Evolutionary conservation across 169 alveolate species (phyloP).

Genomic region (Babesia gibsoni): DNA sequence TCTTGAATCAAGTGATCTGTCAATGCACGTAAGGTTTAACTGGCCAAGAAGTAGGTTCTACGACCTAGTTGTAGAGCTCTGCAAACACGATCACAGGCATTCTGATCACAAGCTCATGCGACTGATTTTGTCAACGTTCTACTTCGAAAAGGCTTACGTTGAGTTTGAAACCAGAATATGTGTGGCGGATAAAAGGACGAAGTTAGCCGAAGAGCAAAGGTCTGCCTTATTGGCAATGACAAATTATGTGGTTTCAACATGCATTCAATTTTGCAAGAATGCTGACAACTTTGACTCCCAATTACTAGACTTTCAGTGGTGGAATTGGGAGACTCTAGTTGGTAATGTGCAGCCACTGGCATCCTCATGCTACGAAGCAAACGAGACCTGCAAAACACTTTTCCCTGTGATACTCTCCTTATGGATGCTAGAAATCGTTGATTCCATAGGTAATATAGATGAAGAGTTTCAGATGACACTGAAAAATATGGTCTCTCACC

Average conservation of each 20-base stretch:
- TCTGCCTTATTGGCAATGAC: not conserved
- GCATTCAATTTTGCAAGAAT: not conserved
- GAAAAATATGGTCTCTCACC: not conserved
- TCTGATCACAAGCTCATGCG: not conserved
- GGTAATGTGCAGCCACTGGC: slow-evolving; percentile 12
- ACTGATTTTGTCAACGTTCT: not conserved
- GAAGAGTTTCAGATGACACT: not conserved
- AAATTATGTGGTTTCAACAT: not conserved
- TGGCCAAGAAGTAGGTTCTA: not conserved
- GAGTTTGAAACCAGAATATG: not conserved
- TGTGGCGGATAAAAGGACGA: not conserved
- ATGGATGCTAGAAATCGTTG: slow-evolving; percentile 7
- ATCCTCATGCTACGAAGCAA: not conserved
- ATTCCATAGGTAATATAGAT: not conserved
- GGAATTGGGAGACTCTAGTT: not conserved
- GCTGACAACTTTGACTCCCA: not conserved
- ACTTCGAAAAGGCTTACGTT: not conserved
- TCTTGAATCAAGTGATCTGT: not conserved
- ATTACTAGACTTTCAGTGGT: not conserved
- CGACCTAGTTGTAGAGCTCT: not conserved
- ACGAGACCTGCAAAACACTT: not conserved
- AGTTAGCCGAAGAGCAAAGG: not conserved
- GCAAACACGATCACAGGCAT: not conserved
- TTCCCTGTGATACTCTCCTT: not conserved
- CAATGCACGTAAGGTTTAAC: not conserved